Evolutionary conservation across 2,329 filamentous ascomycete species (phyloP), one percentile per base, ranked within the genome.

Genomic region (Truncatella angustata): DNA sequence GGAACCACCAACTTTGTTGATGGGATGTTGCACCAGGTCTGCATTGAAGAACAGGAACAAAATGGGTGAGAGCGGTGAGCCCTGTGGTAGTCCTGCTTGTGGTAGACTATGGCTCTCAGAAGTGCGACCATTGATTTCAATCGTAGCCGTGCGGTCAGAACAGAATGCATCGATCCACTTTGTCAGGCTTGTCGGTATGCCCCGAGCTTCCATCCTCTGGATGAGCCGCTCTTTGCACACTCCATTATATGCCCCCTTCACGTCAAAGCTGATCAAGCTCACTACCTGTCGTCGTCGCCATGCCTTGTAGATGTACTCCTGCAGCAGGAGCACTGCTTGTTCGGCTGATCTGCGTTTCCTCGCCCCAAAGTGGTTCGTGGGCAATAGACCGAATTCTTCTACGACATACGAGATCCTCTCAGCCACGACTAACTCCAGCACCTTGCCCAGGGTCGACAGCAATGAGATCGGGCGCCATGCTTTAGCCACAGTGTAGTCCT

Each of bases 161-260:
- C 55, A 66, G 54, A 65, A 67, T 2, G 59, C 54, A 3, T 57
- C 51, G 5, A 64, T 56, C 61, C 47, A 65, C 7, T 32, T 16
- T 1, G 58, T 28, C 16, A 60, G 43, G 2, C 32, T 37, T 16
- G 49, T 21, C 4, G 56, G 62, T n/a, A 66, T 60, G 4, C 58
- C 56, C 49, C 64, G 42, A 12, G 54, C 59, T 30, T 28, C 43
- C 23, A 62, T 45, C 44, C 56, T 55, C 40, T 59, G 39, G 21
- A 62, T 20, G 5, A 62, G 51, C 56, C 65, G 51, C 39, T 69
- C 62, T 51, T 69, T 70, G 23, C 56, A 69, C 12, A 74, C 67
- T 14, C 70, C 60, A 44, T 74, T 73, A 51, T 70, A 73, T 47
- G 67, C 70, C 18, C 69, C 68, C 54, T 73, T 73, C 2, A 74